phyloP scores from a whole-genome alignment of 768 basidiomycete genomes.

The Tylopilus rubrobrunneus region DNA sequence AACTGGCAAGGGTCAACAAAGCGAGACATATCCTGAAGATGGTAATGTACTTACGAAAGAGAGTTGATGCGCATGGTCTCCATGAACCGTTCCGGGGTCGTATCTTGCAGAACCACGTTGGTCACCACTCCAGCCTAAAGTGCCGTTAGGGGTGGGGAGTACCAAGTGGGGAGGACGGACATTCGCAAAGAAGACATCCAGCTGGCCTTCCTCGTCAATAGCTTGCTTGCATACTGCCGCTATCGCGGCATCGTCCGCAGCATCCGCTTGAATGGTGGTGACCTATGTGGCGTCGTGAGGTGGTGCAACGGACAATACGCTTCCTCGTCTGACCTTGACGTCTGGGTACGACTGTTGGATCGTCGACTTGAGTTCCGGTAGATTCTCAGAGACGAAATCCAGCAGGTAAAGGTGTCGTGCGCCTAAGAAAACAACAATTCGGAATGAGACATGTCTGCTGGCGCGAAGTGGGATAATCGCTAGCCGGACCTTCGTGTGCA shows the following conservation, averaged over 20 bases:
- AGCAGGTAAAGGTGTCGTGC: constrained; percentile 75
- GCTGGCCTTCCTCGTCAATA: constrained; percentile 73
- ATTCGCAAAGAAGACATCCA: constrained; percentile 96
- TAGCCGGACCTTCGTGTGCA: constrained; percentile 68
- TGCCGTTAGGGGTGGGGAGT: constrained; percentile 3
- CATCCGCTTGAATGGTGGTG: constrained; percentile 77
- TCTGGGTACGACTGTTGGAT: constrained; percentile 67
- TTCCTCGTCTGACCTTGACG: constrained; percentile 55
- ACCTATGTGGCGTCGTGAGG: constrained; percentile 47
- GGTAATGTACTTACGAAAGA: constrained; percentile 43
- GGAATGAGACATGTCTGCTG: constrained; percentile 2
- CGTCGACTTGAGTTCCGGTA: constrained; percentile 67
- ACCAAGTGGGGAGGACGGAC: constrained; percentile 38
- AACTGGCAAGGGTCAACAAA: constrained; percentile 41
- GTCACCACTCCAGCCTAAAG: constrained; percentile 65
- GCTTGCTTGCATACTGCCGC: constrained; percentile 66
- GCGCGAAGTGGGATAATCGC: background rate
- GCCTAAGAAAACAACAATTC: constrained; percentile 38
- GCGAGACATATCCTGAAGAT: background rate
- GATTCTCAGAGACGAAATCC: constrained; percentile 62
- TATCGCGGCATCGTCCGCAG: constrained; percentile 73
- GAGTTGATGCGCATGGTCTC: constrained; percentile 75
- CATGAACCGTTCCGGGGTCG: constrained; percentile 64
- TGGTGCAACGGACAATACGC: background rate
- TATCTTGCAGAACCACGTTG: constrained; percentile 42